A percentile compares a stretch with the other conserved stretches of the same genome.
Conservation (phyloP, 1,284 basidiomycete genomes). For the Lignosus rhinocerotis region DNA sequence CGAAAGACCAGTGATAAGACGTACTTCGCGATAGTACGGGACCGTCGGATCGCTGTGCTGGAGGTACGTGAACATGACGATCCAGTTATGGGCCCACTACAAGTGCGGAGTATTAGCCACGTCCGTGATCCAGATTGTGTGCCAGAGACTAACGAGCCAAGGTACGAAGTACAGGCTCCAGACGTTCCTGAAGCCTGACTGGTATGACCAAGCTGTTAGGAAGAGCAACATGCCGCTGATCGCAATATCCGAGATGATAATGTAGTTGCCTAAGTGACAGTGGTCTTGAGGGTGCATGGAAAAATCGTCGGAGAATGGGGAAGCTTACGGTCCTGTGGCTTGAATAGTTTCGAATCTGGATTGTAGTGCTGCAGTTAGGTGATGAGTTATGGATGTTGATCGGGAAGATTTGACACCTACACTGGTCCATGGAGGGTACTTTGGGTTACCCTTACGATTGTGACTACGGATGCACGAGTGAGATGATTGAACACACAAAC, state of each 20-base stretch:
- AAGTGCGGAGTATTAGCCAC: not conserved
- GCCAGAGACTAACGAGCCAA: constrained; percentile 45
- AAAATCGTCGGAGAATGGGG: not conserved
- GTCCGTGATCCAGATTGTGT: too few relatives aligned
- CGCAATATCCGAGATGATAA: constrained; percentile 60
- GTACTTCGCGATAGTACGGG: constrained; percentile 41
- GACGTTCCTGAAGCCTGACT: constrained; percentile 25
- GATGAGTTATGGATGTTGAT: not conserved
- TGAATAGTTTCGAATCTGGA: constrained; percentile 35
- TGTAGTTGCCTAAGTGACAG: constrained; percentile 26
- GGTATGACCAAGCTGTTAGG: constrained; percentile 43
- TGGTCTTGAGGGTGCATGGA: not conserved
- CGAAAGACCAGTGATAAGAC: not conserved
- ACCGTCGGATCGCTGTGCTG: constrained; percentile 44
- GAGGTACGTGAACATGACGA: constrained; percentile 44
- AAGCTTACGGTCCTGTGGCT: constrained; percentile 30
- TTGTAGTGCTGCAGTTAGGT: constrained; percentile 32
- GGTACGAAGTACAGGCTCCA: constrained; percentile 50
- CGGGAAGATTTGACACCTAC: constrained; percentile 19
- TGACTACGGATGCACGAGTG: constrained; percentile 19
- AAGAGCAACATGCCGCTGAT: constrained; percentile 46
- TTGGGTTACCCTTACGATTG: constrained; percentile 38
- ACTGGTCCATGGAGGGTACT: constrained; percentile 37
- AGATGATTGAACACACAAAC: not conserved
- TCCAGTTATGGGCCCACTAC: constrained; percentile 35